phyloP scores from a whole-genome alignment of 495 filamentous ascomycete species.

The Talaromyces proteolyticus region DNA sequence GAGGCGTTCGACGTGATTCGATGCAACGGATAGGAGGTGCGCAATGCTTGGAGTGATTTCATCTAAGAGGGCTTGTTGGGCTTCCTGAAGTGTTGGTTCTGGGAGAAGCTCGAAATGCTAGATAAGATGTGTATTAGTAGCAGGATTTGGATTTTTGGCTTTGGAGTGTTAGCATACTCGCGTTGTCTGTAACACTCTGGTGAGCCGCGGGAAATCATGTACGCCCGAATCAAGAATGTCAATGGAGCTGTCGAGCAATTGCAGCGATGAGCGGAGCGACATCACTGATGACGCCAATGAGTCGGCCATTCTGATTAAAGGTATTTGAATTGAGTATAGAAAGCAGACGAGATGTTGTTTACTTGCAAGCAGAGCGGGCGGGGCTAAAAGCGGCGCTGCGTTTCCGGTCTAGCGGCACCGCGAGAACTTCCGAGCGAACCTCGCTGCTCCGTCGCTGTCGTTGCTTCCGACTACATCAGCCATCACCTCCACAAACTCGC shows the following conservation, averaged over 20 bases:
- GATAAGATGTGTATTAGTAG: not conserved
- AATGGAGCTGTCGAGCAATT: constrained; percentile 69
- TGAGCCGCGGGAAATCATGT: constrained; percentile 67
- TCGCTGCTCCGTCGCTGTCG: constrained; percentile 4
- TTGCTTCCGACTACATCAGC: constrained; percentile 14
- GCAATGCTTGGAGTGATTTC: constrained; percentile 72
- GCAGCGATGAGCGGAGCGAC: constrained; percentile 64
- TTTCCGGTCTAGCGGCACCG: constrained; percentile 14
- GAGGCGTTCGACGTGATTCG: constrained; percentile 65
- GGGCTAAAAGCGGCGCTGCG: constrained; percentile 27
- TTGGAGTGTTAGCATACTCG: constrained; percentile 40
- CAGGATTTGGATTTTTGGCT: not conserved
- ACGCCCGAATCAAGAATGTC: constrained; percentile 65
- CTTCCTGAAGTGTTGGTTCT: constrained; percentile 58
- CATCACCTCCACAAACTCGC: constrained; percentile 20
- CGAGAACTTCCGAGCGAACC: constrained; percentile 1
- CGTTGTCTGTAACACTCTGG: constrained; percentile 64
- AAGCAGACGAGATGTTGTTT: constrained; percentile 11
- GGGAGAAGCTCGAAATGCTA: constrained; percentile 80
- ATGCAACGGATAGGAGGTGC: constrained; percentile 56
- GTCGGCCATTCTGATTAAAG: constrained; percentile 29
- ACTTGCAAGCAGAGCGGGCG: constrained; percentile 26
- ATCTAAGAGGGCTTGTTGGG: constrained; percentile 62
- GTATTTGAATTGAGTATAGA: not conserved
- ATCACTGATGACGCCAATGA: constrained; percentile 60